Evolutionary conservation across 1,139 yeast species (phyloP), one percentile per base, ranked within the genome.

Genomic region (Yamadazyma mexicana): DNA sequence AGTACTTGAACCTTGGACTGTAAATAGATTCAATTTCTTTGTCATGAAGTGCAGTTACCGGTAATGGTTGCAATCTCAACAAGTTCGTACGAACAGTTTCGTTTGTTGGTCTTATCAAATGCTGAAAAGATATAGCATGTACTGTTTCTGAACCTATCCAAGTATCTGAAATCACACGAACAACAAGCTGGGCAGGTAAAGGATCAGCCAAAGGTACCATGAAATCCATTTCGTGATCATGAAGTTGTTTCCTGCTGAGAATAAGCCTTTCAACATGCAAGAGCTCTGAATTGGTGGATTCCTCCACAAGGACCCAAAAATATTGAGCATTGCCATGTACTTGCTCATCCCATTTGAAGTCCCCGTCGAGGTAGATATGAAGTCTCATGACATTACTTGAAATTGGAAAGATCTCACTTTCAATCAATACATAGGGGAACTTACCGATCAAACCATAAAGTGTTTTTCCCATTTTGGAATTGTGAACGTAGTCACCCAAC

Each of bases 251-350:
- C 48, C 71, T 79, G 44, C 77, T 79, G 37, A 91, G 59, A 26
- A 89, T 77, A 44, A 91, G 76, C 56, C 83, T 87, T 49, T 92
- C 96, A 42, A 83, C 85, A 56, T 94, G 97, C 15, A 91, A 62
- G 31, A 94, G 78, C 45, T 77, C 78, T 1, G 85, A 77, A 35
- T 82, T 81, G 40, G 85, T 83, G 17, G 94, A 86, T 48, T 84
- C 94, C 59, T 89, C 96, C 10, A 91, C 95, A 51, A 92, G 75
- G 3, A 94, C 73, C 98, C 98, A 94, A 55, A 91, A 94, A 51
- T 81, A 76, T 57, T 89, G 95, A 3, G 87, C 85, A 47, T 75
- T 79, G 0, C 96, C 96, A 59, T 94, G 98, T 42, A 77, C 68
- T 40, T 75, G 76, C 33, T 73, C 79, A 59, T 87, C 96, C 98